Evolutionary conservation across 306 rosid species (phyloP), one percentile per base, ranked within the genome.

Genomic region (Castanospermum australe): DNA sequence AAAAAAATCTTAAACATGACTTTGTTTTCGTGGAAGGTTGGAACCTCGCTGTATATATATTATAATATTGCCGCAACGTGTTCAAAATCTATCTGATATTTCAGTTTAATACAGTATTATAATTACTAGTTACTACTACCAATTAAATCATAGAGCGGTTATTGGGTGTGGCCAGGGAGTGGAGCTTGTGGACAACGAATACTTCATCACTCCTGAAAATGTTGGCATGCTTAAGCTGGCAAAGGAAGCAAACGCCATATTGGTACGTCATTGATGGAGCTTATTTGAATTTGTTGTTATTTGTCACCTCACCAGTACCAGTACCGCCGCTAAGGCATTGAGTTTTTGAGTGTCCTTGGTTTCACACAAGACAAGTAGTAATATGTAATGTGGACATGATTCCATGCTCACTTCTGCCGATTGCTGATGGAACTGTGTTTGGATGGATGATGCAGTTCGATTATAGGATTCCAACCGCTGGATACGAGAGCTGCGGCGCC

Each of bases 181-280:
- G 55, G 98, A 96, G 83, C 36, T 88, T 12, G 92, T 87, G 69
- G 90, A 84, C 77, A 96, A 96, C 42, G 96, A 91, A 2, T 96
- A 96, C 73, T 96, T 96, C 86, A 83, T 96, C 82, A 96, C 99
- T 0, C 87, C 92, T 21, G 98, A 93, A 32, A 96, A 93, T 73
- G 88, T 90, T 44, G 94, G 92, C 10, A 86, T 89, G 98, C 93
- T 93, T n/a, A 92, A 90, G 82, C 73, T 90, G 70, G 99, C 98
- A 18, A 90, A 91, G 87, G 96, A 95, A 69, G 97, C 99, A 21
- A 95, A 95, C 81, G 17, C 93, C 69, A 95, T 95, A 24, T 30
- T 91, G 93, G 98, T 93, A 78, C 60, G 83, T 77, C 30, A 22
- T 35, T 28, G 6, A 28, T 30, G 45, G 44, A 65, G 65, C 73